Evolutionary conservation across 768 basidiomycete genomes (phyloP).

Genomic region (Pholiota molesta): DNA sequence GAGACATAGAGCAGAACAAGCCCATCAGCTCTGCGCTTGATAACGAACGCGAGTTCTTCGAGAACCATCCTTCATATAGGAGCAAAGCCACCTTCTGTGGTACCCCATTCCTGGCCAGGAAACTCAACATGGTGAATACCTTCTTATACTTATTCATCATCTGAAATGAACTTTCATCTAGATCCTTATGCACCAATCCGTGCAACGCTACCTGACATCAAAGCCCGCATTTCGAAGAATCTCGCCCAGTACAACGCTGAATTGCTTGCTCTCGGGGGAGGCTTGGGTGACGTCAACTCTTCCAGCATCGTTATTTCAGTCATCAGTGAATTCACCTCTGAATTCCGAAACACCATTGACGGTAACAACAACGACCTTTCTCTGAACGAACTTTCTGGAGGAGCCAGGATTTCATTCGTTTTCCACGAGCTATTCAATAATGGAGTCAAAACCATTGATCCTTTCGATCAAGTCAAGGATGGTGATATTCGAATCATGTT

Average conservation of each 20-base stretch:
- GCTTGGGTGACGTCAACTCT: constrained; percentile 81
- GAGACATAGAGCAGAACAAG: constrained; percentile 92
- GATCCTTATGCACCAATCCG: constrained; percentile 99
- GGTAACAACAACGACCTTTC: constrained; percentile 96
- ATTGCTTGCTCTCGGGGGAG: constrained; percentile 81
- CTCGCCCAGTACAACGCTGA: constrained; percentile 88
- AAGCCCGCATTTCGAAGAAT: constrained; percentile 90
- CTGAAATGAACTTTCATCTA: constrained; percentile 29
- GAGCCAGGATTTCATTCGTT: constrained; percentile 97
- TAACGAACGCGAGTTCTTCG: constrained; percentile 90
- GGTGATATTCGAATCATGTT: constrained; percentile 94
- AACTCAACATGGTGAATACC: constrained; percentile 83
- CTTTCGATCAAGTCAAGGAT: constrained; percentile 98
- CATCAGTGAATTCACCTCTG: constrained; percentile 97
- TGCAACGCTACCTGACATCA: constrained; percentile 97
- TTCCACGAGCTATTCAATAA: constrained; percentile 99
- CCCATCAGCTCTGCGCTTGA: constrained; percentile 86
- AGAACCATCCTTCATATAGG: constrained; percentile 91
- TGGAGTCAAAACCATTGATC: constrained; percentile 94
- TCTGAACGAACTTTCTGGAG: constrained; percentile 96
- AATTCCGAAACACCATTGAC: constrained; percentile 96
- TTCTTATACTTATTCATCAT: not conserved
- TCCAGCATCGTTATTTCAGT: constrained; percentile 94
- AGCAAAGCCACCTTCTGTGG: constrained; percentile 96
- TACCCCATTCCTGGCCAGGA: constrained; percentile 93